Percentiles rank a stretch among this genome's conserved stretches.
These are phyloP conservation scores for Boletus austroedulis DNA, from an alignment of 1,284 basidiomycete species.

Conservation along the genomic window DNA sequence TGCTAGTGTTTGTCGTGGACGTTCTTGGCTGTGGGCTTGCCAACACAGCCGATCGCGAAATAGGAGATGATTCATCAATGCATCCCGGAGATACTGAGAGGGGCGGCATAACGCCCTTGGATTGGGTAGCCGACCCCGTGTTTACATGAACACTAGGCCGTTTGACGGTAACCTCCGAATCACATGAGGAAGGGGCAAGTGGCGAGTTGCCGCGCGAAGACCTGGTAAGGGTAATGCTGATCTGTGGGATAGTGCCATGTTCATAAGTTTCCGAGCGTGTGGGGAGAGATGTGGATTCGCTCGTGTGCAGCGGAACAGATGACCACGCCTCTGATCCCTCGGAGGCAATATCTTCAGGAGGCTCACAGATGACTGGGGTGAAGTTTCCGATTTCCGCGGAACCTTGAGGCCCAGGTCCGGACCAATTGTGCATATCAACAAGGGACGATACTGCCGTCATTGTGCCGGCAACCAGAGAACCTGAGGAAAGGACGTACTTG, in stretches of 20 bases:
- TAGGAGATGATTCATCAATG: constrained; percentile 26
- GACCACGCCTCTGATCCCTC: constrained; percentile 21
- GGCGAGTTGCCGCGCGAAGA: constrained; percentile 34
- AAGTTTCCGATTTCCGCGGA: constrained; percentile 31
- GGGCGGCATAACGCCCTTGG: constrained; percentile 12
- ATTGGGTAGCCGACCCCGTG: constrained; percentile 30
- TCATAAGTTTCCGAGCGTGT: constrained; percentile 11
- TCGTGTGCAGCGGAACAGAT: constrained; percentile 12
- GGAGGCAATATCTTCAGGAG: constrained; percentile 29
- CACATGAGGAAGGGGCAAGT: constrained; percentile 26
- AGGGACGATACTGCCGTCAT: constrained; percentile 23
- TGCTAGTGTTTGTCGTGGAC: constrained; percentile 27
- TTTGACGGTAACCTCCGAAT: constrained; percentile 28
- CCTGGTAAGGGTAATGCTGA: constrained; percentile 30
- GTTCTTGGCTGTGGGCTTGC: constrained; percentile 29
- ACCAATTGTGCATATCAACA: constrained; percentile 8
- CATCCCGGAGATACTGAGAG: constrained; percentile 16
- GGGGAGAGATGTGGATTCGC: constrained; percentile 13
- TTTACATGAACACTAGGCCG: constrained; percentile 34
- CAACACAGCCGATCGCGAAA: constrained; percentile 17
- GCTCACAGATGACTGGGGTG: constrained; percentile 30
- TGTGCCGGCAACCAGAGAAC: constrained; percentile 9
- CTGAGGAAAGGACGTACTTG: constrained; percentile 18
- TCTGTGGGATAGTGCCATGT: constrained; percentile 28
- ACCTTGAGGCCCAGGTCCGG: constrained; percentile 15